Conservation (phyloP, 2,329 filamentous ascomycete genomes). For the Keithomyces neogunnii region DNA sequence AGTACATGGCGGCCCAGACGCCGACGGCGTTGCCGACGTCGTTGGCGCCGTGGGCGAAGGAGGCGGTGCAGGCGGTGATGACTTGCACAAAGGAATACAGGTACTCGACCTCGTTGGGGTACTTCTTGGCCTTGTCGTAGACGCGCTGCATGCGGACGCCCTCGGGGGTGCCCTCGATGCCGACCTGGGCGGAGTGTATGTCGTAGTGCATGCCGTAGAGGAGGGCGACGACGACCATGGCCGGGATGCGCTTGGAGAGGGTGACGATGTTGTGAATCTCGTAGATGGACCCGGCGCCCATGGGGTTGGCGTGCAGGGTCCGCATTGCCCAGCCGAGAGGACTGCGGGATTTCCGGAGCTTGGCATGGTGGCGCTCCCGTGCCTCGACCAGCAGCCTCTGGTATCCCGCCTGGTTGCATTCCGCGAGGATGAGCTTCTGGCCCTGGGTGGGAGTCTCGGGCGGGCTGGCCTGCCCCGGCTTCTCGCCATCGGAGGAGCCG, state of each 20-base stretch:
- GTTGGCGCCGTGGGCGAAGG: conserved; percentile 69
- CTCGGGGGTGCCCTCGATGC: conserved; percentile 13
- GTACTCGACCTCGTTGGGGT: conserved; percentile 54
- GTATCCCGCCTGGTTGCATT: conserved; percentile 46
- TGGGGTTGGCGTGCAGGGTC: conserved; percentile 62
- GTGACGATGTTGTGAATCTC: conserved; percentile 63
- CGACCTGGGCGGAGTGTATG: conserved; percentile 46
- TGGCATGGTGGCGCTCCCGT: conserved; percentile 50
- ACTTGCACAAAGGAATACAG: conserved; percentile 59
- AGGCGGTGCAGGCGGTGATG: conserved; percentile 61
- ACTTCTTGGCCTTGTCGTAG: conserved; percentile 56
- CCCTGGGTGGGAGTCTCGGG: conserved; percentile 21
- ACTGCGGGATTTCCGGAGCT: conserved; percentile 52
- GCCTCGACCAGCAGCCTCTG: conserved; percentile 51
- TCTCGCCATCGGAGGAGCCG: neutral
- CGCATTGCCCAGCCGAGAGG: conserved; percentile 82
- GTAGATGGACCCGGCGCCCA: conserved; percentile 65
- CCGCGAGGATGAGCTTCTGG: conserved; percentile 36
- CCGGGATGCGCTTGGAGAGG: conserved; percentile 57
- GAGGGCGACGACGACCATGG: conserved; percentile 50
- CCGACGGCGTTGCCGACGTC: conserved; percentile 66
- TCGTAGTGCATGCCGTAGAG: conserved; percentile 77
- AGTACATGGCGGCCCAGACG: conserved; percentile 62
- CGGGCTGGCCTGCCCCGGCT: conserved; percentile 6
- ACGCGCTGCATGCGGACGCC: conserved; percentile 36